Evolutionary conservation across 768 basidiomycete species (phyloP), one percentile per base, ranked within the genome.

Genomic region (Boletus rex-veris): DNA sequence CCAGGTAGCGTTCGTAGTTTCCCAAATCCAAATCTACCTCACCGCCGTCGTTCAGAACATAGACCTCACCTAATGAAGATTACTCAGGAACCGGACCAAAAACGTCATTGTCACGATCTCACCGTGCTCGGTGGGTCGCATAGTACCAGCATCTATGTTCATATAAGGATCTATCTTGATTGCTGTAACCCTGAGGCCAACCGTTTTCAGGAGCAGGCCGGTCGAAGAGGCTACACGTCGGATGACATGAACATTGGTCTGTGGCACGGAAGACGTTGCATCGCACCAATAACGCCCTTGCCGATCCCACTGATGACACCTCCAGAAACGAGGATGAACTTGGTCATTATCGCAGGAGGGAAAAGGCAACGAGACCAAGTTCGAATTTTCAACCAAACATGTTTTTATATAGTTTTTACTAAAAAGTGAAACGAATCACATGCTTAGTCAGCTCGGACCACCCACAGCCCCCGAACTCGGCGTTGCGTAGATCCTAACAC

Each of bases 111-210:
- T 33, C 55, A 38, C 43, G 46, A 56, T 58, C 85, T 79, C 70
- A 92, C 95, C 96, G 69, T 99, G 96, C 72, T 99, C 96, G 15
- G 94, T 96, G 14, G 96, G 96, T 46, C 92, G 80, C 96, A 99
- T 99, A 18, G 96, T 98, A 35, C 96, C 96, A 21, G 96, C 96
- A 79, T 99, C 96, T 64, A 99, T 98, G 75, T 99, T 99, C 96
- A 99, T 98, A 64, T 99, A 99, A 14, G 96, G 96, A 70, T 99
- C 96, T 65, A 99, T 98, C 76, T 99, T 99, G 80, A 99, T 98
- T 11, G 96, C 91, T 8, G 96, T 99, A 63, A 98, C 96, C 75
- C 94, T 97, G 56, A 97, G 79, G 44, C 96, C 96, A 36, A 88
- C 85, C 41, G 92, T 98, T 75, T 98, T 98, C 69, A 99, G 79